Evolutionary conservation across 1,139 yeast genomes (phyloP).

Genomic region (Candida dubliniensis): DNA sequence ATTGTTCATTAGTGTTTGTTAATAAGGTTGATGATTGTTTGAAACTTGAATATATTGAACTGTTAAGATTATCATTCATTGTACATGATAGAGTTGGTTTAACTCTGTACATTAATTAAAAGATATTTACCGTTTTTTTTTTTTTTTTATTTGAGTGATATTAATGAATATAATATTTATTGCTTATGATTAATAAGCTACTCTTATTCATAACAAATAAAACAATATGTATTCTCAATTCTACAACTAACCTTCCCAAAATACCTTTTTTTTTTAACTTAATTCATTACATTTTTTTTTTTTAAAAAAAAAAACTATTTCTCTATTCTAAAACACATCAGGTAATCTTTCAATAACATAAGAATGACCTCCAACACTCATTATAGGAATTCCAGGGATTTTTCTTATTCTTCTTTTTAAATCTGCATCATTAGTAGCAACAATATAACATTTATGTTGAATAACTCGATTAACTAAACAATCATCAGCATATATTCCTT

Average conservation of each 20-base stretch:
- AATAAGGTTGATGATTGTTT: no score
- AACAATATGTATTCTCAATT: not conserved
- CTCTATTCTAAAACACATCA: slow-evolving; percentile 65
- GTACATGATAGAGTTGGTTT: no score
- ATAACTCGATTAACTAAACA: slow-evolving; percentile 89
- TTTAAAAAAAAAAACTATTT: not conserved
- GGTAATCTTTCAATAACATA: slow-evolving; percentile 94
- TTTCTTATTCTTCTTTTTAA: slow-evolving; percentile 89
- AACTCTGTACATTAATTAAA: no score
- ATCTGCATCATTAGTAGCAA: slow-evolving; percentile 98
- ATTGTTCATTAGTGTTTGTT: slow-evolving; percentile 1
- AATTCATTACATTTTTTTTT: not conserved
- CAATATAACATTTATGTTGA: slow-evolving; percentile 95
- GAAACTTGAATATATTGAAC: no score
- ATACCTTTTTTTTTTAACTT: no score
- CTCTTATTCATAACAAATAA: no score
- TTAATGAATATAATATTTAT: no score
- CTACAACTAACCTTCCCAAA: not conserved
- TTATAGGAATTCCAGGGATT: slow-evolving; percentile 93
- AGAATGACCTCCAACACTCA: slow-evolving; percentile 93
- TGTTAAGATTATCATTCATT: no score
- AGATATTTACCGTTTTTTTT: no score
- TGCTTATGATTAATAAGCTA: no score
- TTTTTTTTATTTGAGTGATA: no score
- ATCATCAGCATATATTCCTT: slow-evolving; percentile 98